Base-by-base conservation (phyloP, 2,329 filamentous ascomycete species). In the Rhinocladiella mackenziei region DNA sequence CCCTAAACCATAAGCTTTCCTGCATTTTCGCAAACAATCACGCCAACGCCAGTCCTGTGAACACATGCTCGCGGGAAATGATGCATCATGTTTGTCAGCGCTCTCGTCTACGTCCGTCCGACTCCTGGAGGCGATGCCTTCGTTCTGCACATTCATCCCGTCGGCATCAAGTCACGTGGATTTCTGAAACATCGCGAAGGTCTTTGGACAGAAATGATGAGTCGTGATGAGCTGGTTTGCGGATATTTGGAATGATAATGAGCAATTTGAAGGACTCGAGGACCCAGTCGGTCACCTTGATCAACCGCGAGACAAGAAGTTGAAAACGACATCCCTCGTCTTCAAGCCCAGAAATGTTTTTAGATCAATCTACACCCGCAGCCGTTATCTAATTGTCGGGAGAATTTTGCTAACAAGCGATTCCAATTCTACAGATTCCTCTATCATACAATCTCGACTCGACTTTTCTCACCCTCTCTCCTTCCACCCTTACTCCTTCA, bases 401-500 rank as follows among this genome's bases (percentile, higher is more conserved):
- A 20, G 13, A 23, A 18, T 33, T 19, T 36, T 35, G 38, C 43
- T 51, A 36, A 51, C 48, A 39, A n/a, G 17, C 31, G 11, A 14
- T 35, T 22, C 23, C 20, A 6, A 30, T 29, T 28, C 18, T 39
- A 48, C 57, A 72, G 68, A 60, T 70, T 70, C 53, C 63, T 71
- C 42, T 65, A 63, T 53, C 61, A 69, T 56, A 65, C 62, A 57
- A 71, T 69, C 59, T 65, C 84, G 75, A 67, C 72, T 76, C 68
- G 76, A 61, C 62, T 86, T 49, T 71, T 88, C 51, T 77, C 82
- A 66, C 73, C 81, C 56, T 73, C 74, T 50, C 73, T 77, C 56
- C 71, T 89, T 43, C 80, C 85, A 62, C 72, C 73, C 61, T 66
- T 86, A 55, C 63, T 72, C 15, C 63, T 62, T 42, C 64, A 80